Evolutionary conservation across 2,329 filamentous ascomycete species (phyloP), one percentile per base, ranked within the genome.

Genomic region (Phialocephala sp.): DNA sequence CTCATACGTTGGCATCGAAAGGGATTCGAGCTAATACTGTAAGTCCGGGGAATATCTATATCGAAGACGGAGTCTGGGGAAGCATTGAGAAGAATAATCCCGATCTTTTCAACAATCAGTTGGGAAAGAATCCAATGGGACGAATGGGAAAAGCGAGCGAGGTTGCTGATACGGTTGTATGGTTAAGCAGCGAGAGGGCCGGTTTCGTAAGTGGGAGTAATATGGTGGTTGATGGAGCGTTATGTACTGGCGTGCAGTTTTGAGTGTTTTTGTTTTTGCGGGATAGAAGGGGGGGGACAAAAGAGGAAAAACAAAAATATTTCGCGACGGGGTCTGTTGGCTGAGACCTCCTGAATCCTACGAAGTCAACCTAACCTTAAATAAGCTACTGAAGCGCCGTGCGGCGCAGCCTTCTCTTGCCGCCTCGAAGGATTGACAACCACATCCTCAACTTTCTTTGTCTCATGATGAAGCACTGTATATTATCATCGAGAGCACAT

Each of bases 1-100:
- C 77, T 18, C 75, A 76, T 50, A 73, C 69, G 4, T 63, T 77
- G 37, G 78, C 77, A 9, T 71, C 75, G 1, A 75, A 77, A 59
- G 76, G 77, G 8, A 68, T 79, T 22, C 63, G 78, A 43, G 77
- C 76, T 5, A 79, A 79, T 63, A 76, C 74, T 1, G 72, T 77
- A 35, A 72, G 68, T 56, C 75, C 76, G 5, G 78, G 77, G 0
- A 79, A 79, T 60, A 77, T 78, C 32, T 79, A 79, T 43, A 72
- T 78, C 27, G 68, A 72, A 20, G 76, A 77, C 64, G 78, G 77
- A 4, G 72, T 78, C 8, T 79, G 76, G 76, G 77, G 76, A 0
- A 56, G 71, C n/a, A 72, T 77, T 15, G 75, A 77, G 68, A 71
- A 66, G 59, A 64, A 63, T 4, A 72, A 72, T 60, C 75, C 74